A percentile compares a stretch with the other conserved stretches of the same genome.
phyloP scores from a whole-genome alignment of 768 basidiomycete genomes.

The Leccinum subtestaceum region DNA sequence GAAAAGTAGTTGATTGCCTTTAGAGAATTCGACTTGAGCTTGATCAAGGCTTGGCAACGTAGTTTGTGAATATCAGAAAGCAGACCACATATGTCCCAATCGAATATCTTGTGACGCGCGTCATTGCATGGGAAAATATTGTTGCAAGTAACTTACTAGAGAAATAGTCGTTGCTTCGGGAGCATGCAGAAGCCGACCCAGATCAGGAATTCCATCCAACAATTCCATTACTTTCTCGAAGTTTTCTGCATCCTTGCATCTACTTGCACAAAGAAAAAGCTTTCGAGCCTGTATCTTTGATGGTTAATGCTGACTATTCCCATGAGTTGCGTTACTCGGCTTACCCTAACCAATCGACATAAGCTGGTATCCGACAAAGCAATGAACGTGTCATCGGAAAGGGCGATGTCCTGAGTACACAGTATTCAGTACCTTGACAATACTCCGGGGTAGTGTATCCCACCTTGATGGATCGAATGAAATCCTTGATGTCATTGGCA shows the following conservation, averaged over 20 bases:
- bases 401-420: conserved; percentile 1
- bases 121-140: background rate
- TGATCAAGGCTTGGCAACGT: too few species aligned
- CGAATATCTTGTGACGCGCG: conserved; percentile 8
- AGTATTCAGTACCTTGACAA: background rate
- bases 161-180: conserved; percentile 1
- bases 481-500: background rate
- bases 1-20: too few species aligned
- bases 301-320: background rate
- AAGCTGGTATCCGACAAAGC: background rate
- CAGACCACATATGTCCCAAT: conserved; percentile 8
- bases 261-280: background rate
- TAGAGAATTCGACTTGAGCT: too few species aligned
- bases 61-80: background rate
- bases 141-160: conserved; percentile 4
- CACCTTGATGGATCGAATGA: conserved; percentile 11
- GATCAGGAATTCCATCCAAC: background rate
- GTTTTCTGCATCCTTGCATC: background rate
- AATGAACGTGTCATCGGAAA: background rate
- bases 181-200: background rate
- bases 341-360: background rate
- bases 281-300: conserved; percentile 1
- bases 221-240: background rate
- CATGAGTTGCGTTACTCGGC: background rate
- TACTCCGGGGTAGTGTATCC: background rate